These are phyloP conservation scores for Echria macrotheca DNA, from an alignment of 495 filamentous ascomycete species.

Conservation along the genomic window DNA sequence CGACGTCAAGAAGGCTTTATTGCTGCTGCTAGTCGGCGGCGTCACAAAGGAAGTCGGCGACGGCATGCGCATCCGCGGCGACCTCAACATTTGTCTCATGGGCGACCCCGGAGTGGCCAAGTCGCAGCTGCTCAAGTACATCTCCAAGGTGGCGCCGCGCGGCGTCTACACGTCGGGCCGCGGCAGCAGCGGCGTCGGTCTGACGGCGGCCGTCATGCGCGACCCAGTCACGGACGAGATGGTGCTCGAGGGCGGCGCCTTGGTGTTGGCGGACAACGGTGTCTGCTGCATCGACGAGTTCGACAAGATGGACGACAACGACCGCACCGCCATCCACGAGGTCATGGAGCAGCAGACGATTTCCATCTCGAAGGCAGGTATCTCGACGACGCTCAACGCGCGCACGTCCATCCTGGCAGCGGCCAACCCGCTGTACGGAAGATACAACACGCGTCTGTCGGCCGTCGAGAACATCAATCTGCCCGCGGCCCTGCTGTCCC, in stretches of 20 bases:
- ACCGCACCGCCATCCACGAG: constrained; percentile 97
- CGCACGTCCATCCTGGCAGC: constrained; percentile 96
- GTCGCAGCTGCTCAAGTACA: constrained; percentile 95
- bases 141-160: constrained; percentile 93
- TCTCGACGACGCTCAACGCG: constrained; percentile 91
- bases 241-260: constrained; percentile 93
- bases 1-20: constrained; percentile 95
- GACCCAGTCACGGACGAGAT: constrained; percentile 98
- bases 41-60: constrained; percentile 97
- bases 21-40: constrained; percentile 90
- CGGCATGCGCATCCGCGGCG: constrained; percentile 95
- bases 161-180: constrained; percentile 97
- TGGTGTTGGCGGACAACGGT: constrained; percentile 94
- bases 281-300: constrained; percentile 99
- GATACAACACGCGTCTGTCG: constrained; percentile 94
- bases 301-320: constrained; percentile 98
- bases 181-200: constrained; percentile 91
- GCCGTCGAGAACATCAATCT: constrained; percentile 99
- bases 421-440: constrained; percentile 94
- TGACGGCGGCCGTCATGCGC: constrained; percentile 96
- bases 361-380: constrained; percentile 96
- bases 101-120: constrained; percentile 99
- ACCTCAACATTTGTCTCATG: constrained; percentile 98
- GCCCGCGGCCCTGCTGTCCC: constrained; percentile 87
- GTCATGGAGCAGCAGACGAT: constrained; percentile 99